phyloP scores from a whole-genome alignment of 2,329 filamentous ascomycete genomes.

The Byssochlamys sp. region DNA sequence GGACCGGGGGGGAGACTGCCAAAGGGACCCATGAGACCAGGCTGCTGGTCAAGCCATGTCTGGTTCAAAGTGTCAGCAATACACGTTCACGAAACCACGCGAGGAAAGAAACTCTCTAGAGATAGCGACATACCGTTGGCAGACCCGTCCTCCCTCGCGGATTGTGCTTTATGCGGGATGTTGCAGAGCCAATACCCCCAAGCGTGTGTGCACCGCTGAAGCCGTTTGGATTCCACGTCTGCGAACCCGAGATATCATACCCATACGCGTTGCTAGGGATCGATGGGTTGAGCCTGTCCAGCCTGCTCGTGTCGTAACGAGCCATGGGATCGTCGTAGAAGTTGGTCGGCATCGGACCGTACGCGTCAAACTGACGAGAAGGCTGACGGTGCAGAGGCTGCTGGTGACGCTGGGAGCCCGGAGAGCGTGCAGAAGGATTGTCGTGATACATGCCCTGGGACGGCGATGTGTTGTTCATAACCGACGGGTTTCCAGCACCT shows the following conservation, averaged over 20 bases:
- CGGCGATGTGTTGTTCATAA: conserved; percentile 23
- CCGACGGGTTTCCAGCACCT: neutral
- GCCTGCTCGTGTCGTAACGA: conserved; percentile 45
- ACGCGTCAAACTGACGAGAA: conserved; percentile 69
- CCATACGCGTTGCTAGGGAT: conserved; percentile 51
- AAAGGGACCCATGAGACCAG: conserved; percentile 38
- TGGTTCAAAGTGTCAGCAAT: conserved; percentile 19
- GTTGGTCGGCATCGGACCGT: conserved; percentile 55
- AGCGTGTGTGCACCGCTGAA: conserved; percentile 59
- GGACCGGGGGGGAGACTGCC: conserved; percentile 35
- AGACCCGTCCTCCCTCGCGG: conserved; percentile 52
- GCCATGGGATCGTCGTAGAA: conserved; percentile 63
- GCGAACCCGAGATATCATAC: conserved; percentile 60
- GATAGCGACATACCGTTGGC: conserved; percentile 55
- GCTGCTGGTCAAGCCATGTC: conserved; percentile 56
- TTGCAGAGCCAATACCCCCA: conserved; percentile 52
- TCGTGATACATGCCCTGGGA: conserved; percentile 55
- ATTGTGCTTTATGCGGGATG: conserved; percentile 47
- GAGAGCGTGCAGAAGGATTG: conserved; percentile 61
- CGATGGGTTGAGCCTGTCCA: conserved; percentile 51
- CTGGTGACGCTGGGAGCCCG: conserved; percentile 59
- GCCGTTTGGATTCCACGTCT: conserved; percentile 70
- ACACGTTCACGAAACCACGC: conserved; percentile 2
- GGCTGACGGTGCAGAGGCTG: conserved; percentile 59
- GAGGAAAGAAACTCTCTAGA: neutral